Evolutionary conservation across 805 yeast genomes (phyloP).

Genomic region (Blastobotrys peoriensis): DNA sequence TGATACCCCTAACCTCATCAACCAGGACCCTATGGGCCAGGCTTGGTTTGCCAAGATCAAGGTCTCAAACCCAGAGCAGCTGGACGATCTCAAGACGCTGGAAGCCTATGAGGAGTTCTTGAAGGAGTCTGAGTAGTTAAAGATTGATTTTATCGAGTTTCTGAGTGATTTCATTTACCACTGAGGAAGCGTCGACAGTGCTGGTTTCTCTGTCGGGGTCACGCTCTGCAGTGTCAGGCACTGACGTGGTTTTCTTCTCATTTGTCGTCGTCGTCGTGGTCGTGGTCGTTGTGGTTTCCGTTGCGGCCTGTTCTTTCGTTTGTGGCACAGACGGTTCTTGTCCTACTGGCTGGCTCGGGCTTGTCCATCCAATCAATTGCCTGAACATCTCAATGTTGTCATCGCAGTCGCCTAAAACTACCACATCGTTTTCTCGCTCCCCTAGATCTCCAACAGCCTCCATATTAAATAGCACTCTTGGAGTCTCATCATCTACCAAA

Average conservation of each 20-base stretch:
- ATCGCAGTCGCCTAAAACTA: constrained; percentile 62
- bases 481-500: constrained; percentile 44
- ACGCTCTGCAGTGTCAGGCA: no score
- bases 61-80: constrained; percentile 37
- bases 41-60: constrained; percentile 88
- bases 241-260: no score
- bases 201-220: no score
- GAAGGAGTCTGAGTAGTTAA: constrained; percentile 15
- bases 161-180: no score
- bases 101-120: constrained; percentile 31
- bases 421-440: constrained; percentile 54
- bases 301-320: no score
- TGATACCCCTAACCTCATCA: constrained; percentile 69
- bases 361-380: constrained; percentile 63
- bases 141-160: no score
- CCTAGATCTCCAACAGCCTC: constrained; percentile 68
- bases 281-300: no score
- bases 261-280: no score
- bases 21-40: constrained; percentile 84
- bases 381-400: constrained; percentile 51
- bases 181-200: no score
- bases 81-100: constrained; percentile 26
- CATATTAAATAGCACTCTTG: constrained; percentile 64
- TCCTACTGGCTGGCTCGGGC: no score
- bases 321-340: no score